phyloP scores from a whole-genome alignment of 78 protist species.

The Chrysochromulina parva region DNA sequence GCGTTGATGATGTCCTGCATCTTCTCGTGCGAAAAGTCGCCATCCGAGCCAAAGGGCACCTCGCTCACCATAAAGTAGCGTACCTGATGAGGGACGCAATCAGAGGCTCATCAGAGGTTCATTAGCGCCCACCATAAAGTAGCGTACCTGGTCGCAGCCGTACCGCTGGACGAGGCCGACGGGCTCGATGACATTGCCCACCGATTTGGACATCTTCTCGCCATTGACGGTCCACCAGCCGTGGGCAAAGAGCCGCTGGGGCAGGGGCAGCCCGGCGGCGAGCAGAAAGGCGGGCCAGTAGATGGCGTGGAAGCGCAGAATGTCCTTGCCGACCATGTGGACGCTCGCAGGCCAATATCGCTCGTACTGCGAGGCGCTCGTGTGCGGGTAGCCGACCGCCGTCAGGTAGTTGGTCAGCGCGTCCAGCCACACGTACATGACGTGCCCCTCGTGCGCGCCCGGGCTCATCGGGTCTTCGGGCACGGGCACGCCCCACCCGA shows the following conservation, averaged over 20 bases:
- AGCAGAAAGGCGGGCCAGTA: conserved; percentile 95
- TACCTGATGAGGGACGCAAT: neutral
- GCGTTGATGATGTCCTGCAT: neutral
- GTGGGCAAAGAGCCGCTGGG: conserved; percentile 71
- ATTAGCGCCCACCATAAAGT: no score
- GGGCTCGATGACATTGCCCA: conserved; percentile 74
- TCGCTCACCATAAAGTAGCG: conserved; percentile 55
- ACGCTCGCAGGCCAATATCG: neutral
- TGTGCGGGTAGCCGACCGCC: conserved; percentile 66
- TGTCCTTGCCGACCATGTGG: conserved; percentile 94
- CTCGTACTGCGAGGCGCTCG: neutral
- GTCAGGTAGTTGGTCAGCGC: conserved; percentile 95
- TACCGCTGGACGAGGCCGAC: conserved; percentile 11
- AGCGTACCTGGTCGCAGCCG: conserved; percentile 68
- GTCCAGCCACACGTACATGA: conserved; percentile 97
- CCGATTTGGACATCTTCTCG: conserved; percentile 67
- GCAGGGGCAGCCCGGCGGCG: conserved; percentile 69
- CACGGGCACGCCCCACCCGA: conserved; percentile 90
- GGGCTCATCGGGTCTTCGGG: conserved; percentile 57
- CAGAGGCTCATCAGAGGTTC: no score
- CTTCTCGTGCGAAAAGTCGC: conserved; percentile 35
- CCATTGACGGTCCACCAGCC: conserved; percentile 81
- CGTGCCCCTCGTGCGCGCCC: conserved; percentile 59
- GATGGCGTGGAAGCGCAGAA: conserved; percentile 86
- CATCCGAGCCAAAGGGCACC: conserved; percentile 60